Conservation (phyloP, 1,284 basidiomycete genomes). For the Apiotrichum siamense region DNA sequence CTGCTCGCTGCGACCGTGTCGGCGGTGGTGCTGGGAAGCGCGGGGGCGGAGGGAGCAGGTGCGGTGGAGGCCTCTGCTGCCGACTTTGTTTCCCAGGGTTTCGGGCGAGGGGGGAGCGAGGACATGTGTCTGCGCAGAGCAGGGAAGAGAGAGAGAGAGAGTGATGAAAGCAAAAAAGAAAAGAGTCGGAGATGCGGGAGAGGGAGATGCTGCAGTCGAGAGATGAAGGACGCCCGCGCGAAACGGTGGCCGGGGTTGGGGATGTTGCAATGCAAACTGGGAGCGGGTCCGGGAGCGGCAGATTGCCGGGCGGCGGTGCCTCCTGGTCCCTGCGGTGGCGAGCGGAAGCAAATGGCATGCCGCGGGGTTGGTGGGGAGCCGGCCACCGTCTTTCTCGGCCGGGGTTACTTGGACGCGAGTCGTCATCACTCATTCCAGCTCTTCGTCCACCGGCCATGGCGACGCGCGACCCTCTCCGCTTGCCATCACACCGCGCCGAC, state of each 20-base stretch:
- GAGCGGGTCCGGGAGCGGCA: too few species aligned
- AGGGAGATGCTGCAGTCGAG: background rate
- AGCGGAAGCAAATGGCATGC: background rate
- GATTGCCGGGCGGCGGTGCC: too few species aligned
- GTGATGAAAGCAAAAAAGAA: background rate
- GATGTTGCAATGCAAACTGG: too few species aligned
- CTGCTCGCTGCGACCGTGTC: conserved; percentile 25
- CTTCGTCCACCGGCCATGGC: background rate
- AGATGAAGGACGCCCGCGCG: too few species aligned
- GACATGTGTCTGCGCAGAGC: conserved; percentile 22
- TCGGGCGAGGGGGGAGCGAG: conserved; percentile 37
- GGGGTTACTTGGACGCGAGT: background rate
- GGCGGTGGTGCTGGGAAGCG: conserved; percentile 14
- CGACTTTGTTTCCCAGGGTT: conserved; percentile 37
- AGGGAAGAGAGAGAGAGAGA: background rate
- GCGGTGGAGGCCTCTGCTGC: conserved; percentile 22
- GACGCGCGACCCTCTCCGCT: background rate
- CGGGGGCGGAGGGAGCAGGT: conserved; percentile 24
- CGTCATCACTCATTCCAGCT: background rate
- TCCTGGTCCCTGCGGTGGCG: background rate
- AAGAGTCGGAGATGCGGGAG: background rate
- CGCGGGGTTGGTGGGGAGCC: too few species aligned
- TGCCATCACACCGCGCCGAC: background rate
- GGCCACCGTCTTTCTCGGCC: too few species aligned
- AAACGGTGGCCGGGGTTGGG: too few species aligned